Evolutionary conservation across 805 yeast species (phyloP).

Genomic region (Cyberlindnera petersonii): DNA sequence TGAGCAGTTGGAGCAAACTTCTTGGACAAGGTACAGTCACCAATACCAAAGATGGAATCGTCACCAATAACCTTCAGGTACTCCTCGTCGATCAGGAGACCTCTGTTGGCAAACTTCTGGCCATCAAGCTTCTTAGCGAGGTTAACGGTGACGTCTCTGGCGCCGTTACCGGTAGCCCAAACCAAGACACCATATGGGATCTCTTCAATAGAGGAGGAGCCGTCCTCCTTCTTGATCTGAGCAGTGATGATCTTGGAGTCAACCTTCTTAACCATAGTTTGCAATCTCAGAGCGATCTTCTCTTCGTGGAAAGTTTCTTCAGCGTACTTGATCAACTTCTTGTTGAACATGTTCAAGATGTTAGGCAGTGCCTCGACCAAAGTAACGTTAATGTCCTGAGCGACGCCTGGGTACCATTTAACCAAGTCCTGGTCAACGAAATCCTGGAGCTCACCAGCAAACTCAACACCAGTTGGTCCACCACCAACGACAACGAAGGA

Average conservation of each 20-base stretch:
- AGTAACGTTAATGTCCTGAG: slow-evolving; percentile 76
- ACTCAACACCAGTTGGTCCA: slow-evolving; percentile 98
- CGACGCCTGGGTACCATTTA: slow-evolving; percentile 85
- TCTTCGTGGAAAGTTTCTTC: slow-evolving; percentile 65
- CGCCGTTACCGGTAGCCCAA: slow-evolving; percentile 98
- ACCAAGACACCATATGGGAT: slow-evolving; percentile 90
- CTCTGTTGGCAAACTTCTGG: slow-evolving; percentile 85
- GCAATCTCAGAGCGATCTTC: slow-evolving; percentile 71
- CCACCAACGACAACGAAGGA: slow-evolving; percentile 95
- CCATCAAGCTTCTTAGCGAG: slow-evolving; percentile 67
- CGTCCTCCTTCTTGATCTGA: slow-evolving; percentile 61
- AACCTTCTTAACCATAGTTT: slow-evolving; percentile 86
- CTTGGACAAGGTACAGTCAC: slow-evolving; percentile 88
- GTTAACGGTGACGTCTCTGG: slow-evolving; percentile 67
- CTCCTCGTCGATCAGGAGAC: slow-evolving; percentile 74
- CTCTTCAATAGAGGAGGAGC: slow-evolving; percentile 50
- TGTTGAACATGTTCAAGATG: slow-evolving; percentile 73
- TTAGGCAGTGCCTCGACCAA: slow-evolving; percentile 90
- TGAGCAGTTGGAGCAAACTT: slow-evolving; percentile 95
- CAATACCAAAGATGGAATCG: slow-evolving; percentile 73
- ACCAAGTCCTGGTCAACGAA: slow-evolving; percentile 86
- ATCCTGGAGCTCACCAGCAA: slow-evolving; percentile 94
- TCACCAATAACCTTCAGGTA: slow-evolving; percentile 80
- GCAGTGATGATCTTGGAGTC: slow-evolving; percentile 68
- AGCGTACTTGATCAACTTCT: slow-evolving; percentile 70